phyloP scores from a whole-genome alignment of 768 basidiomycete genomes.

The Candolleomyces efflorescens region DNA sequence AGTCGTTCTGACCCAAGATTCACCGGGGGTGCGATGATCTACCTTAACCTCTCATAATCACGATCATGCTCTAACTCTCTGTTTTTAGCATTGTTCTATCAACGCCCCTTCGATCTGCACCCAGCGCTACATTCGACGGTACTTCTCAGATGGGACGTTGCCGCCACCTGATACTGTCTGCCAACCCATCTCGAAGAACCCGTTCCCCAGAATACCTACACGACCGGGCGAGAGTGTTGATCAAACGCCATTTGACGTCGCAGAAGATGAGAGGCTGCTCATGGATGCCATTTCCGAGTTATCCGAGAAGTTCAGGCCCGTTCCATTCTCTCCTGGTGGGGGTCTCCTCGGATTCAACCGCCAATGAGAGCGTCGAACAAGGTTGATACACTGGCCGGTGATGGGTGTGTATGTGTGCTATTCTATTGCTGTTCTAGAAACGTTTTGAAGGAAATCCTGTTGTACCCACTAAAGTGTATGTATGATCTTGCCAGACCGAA shows the following conservation, averaged over 20 bases:
- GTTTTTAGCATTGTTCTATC: slow-evolving; percentile 28
- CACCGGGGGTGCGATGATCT: slow-evolving; percentile 29
- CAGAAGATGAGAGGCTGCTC: background rate
- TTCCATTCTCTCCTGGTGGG: background rate
- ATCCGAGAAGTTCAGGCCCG: background rate
- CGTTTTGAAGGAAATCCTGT: too few relatives aligned
- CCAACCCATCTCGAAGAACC: slow-evolving; percentile 16
- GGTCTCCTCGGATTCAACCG: background rate
- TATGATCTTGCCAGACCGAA: too few relatives aligned
- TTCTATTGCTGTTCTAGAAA: too few relatives aligned
- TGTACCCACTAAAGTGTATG: too few relatives aligned
- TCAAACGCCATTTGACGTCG: background rate
- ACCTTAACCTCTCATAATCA: background rate
- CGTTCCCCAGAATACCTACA: background rate
- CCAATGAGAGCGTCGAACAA: too few relatives aligned
- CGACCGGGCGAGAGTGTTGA: background rate
- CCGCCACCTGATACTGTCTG: slow-evolving; percentile 39
- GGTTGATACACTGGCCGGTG: too few relatives aligned
- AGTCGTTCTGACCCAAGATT: slow-evolving; percentile 39
- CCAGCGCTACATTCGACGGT: slow-evolving; percentile 27
- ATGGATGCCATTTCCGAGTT: background rate
- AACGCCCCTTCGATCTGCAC: slow-evolving; percentile 31
- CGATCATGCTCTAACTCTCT: background rate
- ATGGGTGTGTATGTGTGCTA: too few relatives aligned
- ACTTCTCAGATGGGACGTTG: slow-evolving; percentile 36